Conservation (phyloP, 495 filamentous ascomycete genomes). For the Elaphomyces granulatus region DNA sequence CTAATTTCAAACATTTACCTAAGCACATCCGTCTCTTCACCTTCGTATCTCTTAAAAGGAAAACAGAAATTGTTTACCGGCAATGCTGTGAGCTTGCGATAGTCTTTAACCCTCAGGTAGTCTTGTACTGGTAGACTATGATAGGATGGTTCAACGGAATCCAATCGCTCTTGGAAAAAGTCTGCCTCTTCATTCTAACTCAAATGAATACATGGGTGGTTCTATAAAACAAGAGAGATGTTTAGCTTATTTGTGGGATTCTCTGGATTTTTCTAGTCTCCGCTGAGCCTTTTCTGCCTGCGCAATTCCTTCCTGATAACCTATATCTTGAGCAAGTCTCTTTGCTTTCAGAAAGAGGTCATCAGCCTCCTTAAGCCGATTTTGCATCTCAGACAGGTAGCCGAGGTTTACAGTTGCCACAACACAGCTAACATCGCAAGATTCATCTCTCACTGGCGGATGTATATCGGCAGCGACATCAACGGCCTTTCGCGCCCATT, state of each 20-base stretch:
- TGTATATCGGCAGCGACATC: constrained; percentile 40
- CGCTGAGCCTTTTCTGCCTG: constrained; percentile 32
- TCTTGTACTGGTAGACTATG: too few species aligned
- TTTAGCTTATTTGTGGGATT: neutral
- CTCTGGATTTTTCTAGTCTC: neutral
- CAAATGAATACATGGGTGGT: too few species aligned
- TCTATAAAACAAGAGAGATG: too few species aligned
- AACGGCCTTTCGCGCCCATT: constrained; percentile 67
- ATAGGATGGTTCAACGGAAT: too few species aligned
- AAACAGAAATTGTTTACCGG: too few species aligned
- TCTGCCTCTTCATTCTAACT: too few species aligned
- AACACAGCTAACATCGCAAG: constrained; percentile 78
- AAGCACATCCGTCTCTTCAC: too few species aligned
- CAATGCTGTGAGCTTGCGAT: too few species aligned
- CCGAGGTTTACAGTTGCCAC: constrained; percentile 77
- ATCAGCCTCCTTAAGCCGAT: constrained; percentile 48
- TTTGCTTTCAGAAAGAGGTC: constrained; percentile 36
- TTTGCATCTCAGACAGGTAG: constrained; percentile 60
- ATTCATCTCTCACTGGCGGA: constrained; percentile 48
- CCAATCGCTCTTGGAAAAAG: too few species aligned
- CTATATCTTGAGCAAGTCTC: constrained; percentile 44
- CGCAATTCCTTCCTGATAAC: constrained; percentile 46
- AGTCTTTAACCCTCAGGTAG: too few species aligned
- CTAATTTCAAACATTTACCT: too few species aligned
- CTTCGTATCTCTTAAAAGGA: too few species aligned